Base-by-base conservation (phyloP, 345 rosid genomes). In the Arabidopsis suecica region DNA sequence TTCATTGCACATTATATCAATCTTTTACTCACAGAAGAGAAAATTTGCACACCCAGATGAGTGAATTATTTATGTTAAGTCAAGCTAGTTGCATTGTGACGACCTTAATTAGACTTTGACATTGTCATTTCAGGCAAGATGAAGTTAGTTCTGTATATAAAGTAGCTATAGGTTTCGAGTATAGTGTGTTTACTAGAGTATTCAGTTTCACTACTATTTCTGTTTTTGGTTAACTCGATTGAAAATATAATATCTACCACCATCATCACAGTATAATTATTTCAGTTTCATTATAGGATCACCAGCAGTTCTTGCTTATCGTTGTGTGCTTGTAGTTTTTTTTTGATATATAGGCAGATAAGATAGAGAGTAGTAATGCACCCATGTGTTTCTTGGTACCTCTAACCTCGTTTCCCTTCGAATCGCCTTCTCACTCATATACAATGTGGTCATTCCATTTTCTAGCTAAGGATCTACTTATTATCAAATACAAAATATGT, bases 101-200 rank as follows among this genome's bases (percentile, higher is more conserved):
- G 54, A 63, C 55, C 70, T n/a, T 44, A 7, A 33, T 45, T 34
- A 9, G 65, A 49, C 40, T 55, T 63, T 41, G 47, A 20, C 44
- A 20, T 63, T 73, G 14, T 22, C 48, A n/a, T 33, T 53, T 53
- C 42, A 37, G 32, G 34, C 23, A 14, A 41, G 49, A 42, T 11
- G 11, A 54, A 73, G 49, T 47, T 37, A 4, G 3, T 7, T 57
- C 4, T 57, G 23, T 59, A 7, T 45, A 16, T 47, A 36, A 59
- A 34, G 16, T 59, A 70, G 47, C 30, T 45, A 47, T 34, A 56
- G 23, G 34, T 65, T 51, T 57, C 7, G n/a, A 22, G 30, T 32
- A 2, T 55, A 23, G 38, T 0, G 20, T 42, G 9, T 44, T 45
- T 55, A 37, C 7, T 57, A 36, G 58, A 47, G 47, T 54, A 7